These are phyloP conservation scores for Crithidia expoeki DNA, from an alignment of 208 protist species.

Conservation along the genomic window DNA sequence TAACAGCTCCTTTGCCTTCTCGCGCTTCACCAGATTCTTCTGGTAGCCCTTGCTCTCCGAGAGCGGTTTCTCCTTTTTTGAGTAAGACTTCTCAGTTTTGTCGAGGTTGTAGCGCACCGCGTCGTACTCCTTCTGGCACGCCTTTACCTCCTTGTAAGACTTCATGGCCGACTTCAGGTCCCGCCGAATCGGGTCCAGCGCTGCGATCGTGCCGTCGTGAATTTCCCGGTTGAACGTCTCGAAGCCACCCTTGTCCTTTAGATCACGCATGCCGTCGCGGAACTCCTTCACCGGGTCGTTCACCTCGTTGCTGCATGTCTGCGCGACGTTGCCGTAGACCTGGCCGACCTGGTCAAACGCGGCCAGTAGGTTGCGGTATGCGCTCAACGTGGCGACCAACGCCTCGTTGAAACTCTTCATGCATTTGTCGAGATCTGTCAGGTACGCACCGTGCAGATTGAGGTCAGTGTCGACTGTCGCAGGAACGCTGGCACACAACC, in stretches of 20 bases:
- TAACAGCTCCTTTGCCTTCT: slow-evolving; percentile 46
- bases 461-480: slow-evolving; percentile 61
- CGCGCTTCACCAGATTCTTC: slow-evolving; percentile 49
- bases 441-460: slow-evolving; percentile 42
- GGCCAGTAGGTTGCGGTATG: slow-evolving; percentile 51
- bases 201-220: slow-evolving; percentile 33
- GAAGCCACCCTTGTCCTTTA: slow-evolving; percentile 64
- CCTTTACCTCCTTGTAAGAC: slow-evolving; percentile 36
- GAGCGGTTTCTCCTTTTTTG: slow-evolving; percentile 76
- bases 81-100: slow-evolving; percentile 64
- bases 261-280: slow-evolving; percentile 51
- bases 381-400: slow-evolving; percentile 62
- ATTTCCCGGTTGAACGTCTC: slow-evolving; percentile 67
- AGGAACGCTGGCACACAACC: slow-evolving; percentile 30
- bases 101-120: slow-evolving; percentile 47
- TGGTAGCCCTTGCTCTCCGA: slow-evolving; percentile 48
- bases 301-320: slow-evolving; percentile 29
- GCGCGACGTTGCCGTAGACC: slow-evolving; percentile 55
- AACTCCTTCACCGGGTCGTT: slow-evolving; percentile 39
- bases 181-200: slow-evolving; percentile 30
- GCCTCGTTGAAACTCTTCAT: slow-evolving; percentile 56
- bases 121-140: slow-evolving; percentile 61
- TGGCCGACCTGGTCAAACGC: slow-evolving; percentile 57
- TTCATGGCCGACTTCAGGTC: slow-evolving; percentile 53
- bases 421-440: slow-evolving; percentile 46